These are phyloP conservation scores for Paracorniculantispora psalliotae DNA, from an alignment of 2,329 filamentous ascomycete species.

Conservation along the genomic window DNA sequence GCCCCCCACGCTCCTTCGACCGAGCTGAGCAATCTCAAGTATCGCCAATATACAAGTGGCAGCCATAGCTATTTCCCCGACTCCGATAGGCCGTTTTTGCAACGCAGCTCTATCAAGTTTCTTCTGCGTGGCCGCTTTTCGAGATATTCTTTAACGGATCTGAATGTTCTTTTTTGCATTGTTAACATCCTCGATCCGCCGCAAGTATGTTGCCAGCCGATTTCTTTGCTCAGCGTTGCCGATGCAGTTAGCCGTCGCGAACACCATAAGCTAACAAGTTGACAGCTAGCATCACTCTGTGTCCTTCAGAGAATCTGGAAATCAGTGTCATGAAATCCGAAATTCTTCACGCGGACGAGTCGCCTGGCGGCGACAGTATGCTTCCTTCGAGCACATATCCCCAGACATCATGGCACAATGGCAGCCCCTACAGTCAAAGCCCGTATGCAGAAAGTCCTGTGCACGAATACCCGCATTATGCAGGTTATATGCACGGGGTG, in stretches of 20 bases:
- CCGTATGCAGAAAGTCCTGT: constrained; percentile 46
- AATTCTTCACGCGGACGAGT: constrained; percentile 28
- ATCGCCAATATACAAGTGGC: neutral
- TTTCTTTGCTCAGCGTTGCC: no score
- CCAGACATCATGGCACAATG: constrained; percentile 49
- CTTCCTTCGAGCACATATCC: neutral
- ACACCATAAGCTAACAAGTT: neutral
- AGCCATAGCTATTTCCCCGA: neutral
- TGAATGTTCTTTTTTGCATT: no score
- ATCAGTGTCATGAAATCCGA: constrained; percentile 28
- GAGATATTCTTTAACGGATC: no score
- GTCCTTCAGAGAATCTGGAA: neutral
- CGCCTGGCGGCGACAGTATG: constrained; percentile 25
- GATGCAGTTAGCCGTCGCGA: no score
- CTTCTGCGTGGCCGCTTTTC: no score
- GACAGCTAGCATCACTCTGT: neutral
- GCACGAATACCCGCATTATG: constrained; percentile 59
- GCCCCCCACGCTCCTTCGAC: neutral
- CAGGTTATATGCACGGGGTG: constrained; percentile 50
- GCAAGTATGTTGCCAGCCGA: no score
- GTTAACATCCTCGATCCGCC: no score
- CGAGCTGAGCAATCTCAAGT: neutral
- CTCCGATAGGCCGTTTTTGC: no score
- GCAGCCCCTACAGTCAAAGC: constrained; percentile 61
- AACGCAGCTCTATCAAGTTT: no score